Evolutionary conservation across 208 protist genomes (phyloP).

Genomic region (Spongospora subterranea): DNA sequence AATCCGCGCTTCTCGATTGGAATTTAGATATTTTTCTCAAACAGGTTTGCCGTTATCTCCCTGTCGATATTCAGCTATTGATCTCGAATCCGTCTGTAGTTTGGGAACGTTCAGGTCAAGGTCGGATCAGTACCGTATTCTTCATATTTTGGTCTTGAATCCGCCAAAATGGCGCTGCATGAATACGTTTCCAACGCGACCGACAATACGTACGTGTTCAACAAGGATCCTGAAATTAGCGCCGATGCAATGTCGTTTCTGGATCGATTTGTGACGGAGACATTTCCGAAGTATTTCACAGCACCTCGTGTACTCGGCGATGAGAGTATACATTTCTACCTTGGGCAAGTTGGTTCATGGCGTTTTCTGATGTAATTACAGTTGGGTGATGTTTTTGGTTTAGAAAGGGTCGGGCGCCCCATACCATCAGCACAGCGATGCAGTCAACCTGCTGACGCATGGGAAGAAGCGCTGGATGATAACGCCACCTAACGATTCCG

Average conservation of each 20-base stretch:
- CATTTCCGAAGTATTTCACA: neutral
- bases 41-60: neutral
- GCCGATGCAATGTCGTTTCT: neutral
- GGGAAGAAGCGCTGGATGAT: conserved; percentile 4
- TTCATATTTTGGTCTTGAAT: neutral
- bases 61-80: neutral
- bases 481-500: neutral
- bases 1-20: neutral
- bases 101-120: neutral
- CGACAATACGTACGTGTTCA: conserved; percentile 11
- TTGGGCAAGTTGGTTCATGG: neutral
- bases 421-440: conserved; percentile 40
- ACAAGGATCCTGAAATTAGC: conserved; percentile 17
- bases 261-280: neutral
- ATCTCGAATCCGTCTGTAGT: neutral
- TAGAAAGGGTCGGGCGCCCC: conserved; percentile 23
- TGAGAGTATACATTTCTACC: conserved; percentile 32
- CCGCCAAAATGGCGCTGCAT: neutral
- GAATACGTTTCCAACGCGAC: neutral
- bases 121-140: neutral
- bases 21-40: neutral
- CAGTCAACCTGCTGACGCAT: conserved; percentile 48
- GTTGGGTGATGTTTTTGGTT: neutral
- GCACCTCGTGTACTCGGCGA: neutral
- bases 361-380: neutral